These are phyloP conservation scores for Fraxinus pennsylvanica DNA, from an alignment of 257 asterid species.

Conservation along the genomic window DNA sequence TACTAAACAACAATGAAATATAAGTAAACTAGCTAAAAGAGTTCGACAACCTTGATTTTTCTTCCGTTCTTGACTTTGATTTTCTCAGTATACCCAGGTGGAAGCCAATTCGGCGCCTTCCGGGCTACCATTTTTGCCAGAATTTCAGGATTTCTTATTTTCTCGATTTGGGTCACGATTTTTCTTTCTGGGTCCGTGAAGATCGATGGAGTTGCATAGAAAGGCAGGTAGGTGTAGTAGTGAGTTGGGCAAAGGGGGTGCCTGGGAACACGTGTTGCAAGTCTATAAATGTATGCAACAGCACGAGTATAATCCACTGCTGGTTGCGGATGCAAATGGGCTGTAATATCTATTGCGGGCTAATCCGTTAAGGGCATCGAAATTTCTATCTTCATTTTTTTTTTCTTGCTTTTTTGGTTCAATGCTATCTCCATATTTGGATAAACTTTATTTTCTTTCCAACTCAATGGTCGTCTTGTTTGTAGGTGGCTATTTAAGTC, in stretches of 20 bases:
- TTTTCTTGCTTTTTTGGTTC: no score
- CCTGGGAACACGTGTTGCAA: slow-evolving; percentile 33
- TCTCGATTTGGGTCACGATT: slow-evolving; percentile 19
- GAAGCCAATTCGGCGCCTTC: slow-evolving; percentile 55
- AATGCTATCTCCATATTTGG: no score
- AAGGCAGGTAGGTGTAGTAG: slow-evolving; percentile 20
- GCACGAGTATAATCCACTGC: no score
- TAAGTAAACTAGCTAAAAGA: neutral
- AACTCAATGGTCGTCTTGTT: no score
- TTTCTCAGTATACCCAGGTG: slow-evolving; percentile 60
- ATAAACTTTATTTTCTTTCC: no score
- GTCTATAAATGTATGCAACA: no score
- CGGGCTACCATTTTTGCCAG: slow-evolving; percentile 42
- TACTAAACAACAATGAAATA: neutral
- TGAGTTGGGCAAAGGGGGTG: slow-evolving; percentile 7
- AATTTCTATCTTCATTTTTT: no score
- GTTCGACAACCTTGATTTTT: slow-evolving; percentile 54
- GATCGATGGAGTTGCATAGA: slow-evolving; percentile 13
- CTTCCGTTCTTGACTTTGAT: slow-evolving; percentile 47
- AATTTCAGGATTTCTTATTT: slow-evolving; percentile 25
- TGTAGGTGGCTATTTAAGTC: no score
- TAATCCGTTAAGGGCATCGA: no score
- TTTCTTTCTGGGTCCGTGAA: neutral
- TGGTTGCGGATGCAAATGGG: no score
- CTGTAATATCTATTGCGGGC: no score